phyloP scores from a whole-genome alignment of 768 basidiomycete genomes.

The Suillus clintonianus region DNA sequence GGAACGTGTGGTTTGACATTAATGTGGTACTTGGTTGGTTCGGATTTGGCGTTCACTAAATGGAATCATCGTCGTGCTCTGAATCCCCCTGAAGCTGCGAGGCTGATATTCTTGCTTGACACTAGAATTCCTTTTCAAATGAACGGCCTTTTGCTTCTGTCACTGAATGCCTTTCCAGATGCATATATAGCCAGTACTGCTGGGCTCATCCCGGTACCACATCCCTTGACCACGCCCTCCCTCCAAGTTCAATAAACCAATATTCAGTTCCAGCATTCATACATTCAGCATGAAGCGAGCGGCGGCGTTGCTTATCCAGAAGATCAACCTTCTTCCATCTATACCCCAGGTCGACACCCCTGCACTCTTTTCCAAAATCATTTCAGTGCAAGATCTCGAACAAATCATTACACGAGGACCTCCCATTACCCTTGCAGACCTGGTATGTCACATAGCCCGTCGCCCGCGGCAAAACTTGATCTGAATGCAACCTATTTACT shows the following conservation, averaged over 20 bases:
- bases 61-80: too few species aligned
- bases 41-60: too few species aligned
- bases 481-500: neutral
- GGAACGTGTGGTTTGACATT: neutral
- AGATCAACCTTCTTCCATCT: neutral
- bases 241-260: neutral
- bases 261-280: neutral
- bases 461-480: neutral
- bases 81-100: neutral
- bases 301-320: neutral
- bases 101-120: neutral
- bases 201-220: neutral
- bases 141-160: neutral
- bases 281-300: neutral
- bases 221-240: neutral
- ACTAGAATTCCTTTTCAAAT: neutral
- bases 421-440: slow-evolving; percentile 23
- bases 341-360: neutral
- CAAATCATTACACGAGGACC: slow-evolving; percentile 29
- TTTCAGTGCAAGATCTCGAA: slow-evolving; percentile 27
- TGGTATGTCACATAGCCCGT: slow-evolving; percentile 28
- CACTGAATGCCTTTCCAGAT: neutral
- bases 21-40: neutral
- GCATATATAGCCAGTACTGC: neutral
- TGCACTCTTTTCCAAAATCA: slow-evolving; percentile 6